Evolutionary conservation across 2,329 filamentous ascomycete genomes (phyloP).

Genomic region (Fusarium redolens): DNA sequence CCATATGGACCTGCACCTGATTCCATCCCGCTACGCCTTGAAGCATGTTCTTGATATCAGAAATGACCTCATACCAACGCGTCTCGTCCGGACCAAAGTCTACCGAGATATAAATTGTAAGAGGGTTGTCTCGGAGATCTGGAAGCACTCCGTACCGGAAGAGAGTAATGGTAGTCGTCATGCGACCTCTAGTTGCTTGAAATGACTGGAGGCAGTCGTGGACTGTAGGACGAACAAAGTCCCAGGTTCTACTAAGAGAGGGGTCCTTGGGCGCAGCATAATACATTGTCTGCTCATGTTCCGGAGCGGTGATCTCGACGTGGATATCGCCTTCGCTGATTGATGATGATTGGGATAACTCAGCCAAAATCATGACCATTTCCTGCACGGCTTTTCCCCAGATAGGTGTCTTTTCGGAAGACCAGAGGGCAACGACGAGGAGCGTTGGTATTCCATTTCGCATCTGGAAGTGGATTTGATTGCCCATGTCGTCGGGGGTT

Average conservation of each 20-base stretch:
- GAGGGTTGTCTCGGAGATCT: neutral
- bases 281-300: neutral
- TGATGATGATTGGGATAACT: rapidly evolving
- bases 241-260: too few relatives aligned
- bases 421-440: rapidly evolving
- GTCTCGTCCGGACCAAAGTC: neutral
- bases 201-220: neutral
- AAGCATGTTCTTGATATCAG: neutral
- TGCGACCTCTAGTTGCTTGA: neutral
- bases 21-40: neutral
- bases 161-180: neutral
- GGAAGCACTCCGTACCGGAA: neutral
- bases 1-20: neutral
- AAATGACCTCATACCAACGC: neutral
- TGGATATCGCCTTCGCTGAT: neutral
- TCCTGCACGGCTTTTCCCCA: rapidly evolving
- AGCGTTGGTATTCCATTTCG: rapidly evolving
- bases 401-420: neutral
- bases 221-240: neutral
- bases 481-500: rapidly evolving
- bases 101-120: neutral
- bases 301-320: neutral
- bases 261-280: too few relatives aligned
- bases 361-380: rapidly evolving
- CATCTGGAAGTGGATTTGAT: rapidly evolving